phyloP scores from a whole-genome alignment of 2,329 filamentous ascomycete species.

The Monosporascus sp. region DNA sequence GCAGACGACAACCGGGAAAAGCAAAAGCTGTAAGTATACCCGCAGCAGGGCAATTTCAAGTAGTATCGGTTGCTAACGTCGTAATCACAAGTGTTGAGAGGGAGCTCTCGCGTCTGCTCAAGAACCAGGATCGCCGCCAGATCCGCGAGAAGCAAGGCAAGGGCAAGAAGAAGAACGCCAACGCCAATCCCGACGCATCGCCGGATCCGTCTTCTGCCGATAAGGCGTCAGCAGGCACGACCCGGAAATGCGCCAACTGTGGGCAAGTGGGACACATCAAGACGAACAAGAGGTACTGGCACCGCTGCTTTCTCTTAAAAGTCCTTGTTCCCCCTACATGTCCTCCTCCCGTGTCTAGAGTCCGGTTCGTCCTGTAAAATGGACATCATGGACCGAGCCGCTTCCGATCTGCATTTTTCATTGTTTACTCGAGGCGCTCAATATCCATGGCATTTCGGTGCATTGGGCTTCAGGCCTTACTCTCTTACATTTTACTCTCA shows the following conservation, averaged over 20 bases:
- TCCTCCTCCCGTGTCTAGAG: conserved; percentile 9
- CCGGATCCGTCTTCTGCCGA: conserved; percentile 47
- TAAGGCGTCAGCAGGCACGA: conserved; percentile 57
- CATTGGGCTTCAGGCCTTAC: too few species aligned
- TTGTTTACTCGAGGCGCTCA: too few species aligned
- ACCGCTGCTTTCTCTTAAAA: conserved; percentile 22
- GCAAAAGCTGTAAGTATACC: conserved; percentile 31
- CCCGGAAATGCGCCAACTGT: conserved; percentile 95
- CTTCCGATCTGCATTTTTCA: neutral
- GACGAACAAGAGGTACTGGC: conserved; percentile 89
- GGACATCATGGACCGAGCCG: neutral
- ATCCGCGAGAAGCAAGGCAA: conserved; percentile 83
- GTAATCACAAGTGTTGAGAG: conserved; percentile 51
- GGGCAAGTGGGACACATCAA: conserved; percentile 97
- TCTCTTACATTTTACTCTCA: neutral
- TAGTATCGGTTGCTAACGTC: conserved; percentile 37
- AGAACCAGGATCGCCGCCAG: conserved; percentile 85
- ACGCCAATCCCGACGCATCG: conserved; percentile 37
- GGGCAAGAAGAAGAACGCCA: conserved; percentile 45
- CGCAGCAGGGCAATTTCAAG: conserved; percentile 1
- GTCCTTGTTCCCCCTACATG: conserved; percentile 3
- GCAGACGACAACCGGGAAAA: conserved; percentile 46
- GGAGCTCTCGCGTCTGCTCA: conserved; percentile 78
- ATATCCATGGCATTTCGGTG: too few species aligned
- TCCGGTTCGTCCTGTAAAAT: neutral